Conservation (phyloP, 805 yeast genomes). For the Starmerella floricola region DNA sequence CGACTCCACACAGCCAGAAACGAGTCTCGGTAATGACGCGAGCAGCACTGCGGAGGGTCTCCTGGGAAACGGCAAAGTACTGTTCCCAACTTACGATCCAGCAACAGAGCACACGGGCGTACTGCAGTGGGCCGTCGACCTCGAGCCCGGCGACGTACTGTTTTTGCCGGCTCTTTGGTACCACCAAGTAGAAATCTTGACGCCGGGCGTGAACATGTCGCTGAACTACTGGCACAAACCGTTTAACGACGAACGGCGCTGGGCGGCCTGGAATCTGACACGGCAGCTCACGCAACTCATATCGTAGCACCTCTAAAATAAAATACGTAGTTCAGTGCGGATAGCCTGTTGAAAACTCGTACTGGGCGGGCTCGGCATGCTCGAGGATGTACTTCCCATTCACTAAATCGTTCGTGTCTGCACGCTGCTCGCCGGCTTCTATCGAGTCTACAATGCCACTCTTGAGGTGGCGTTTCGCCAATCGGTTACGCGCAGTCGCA, state of each 20-base stretch:
- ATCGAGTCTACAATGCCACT: slow-evolving; percentile 30
- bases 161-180: slow-evolving; percentile 34
- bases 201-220: slow-evolving; percentile 21
- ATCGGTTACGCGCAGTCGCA: slow-evolving; percentile 40
- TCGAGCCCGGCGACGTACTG: slow-evolving; percentile 30
- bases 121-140: slow-evolving; percentile 24
- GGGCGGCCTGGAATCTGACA: slow-evolving; percentile 27
- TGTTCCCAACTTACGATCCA: slow-evolving; percentile 31
- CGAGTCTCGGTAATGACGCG: neutral
- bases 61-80: slow-evolving; percentile 11
- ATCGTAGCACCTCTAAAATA: neutral
- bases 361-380: slow-evolving; percentile 25
- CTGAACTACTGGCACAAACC: slow-evolving; percentile 30
- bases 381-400: slow-evolving; percentile 42
- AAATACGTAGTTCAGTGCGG: neutral
- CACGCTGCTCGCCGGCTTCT: slow-evolving; percentile 29
- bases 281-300: slow-evolving; percentile 15
- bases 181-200: slow-evolving; percentile 29
- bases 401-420: slow-evolving; percentile 42
- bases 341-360: slow-evolving; percentile 1
- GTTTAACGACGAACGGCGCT: slow-evolving; percentile 21
- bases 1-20: neutral
- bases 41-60: neutral
- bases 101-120: slow-evolving; percentile 10
- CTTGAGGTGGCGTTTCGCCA: slow-evolving; percentile 49